Conservation (phyloP, 495 filamentous ascomycete genomes). For the Aspergillus mulundensis region DNA sequence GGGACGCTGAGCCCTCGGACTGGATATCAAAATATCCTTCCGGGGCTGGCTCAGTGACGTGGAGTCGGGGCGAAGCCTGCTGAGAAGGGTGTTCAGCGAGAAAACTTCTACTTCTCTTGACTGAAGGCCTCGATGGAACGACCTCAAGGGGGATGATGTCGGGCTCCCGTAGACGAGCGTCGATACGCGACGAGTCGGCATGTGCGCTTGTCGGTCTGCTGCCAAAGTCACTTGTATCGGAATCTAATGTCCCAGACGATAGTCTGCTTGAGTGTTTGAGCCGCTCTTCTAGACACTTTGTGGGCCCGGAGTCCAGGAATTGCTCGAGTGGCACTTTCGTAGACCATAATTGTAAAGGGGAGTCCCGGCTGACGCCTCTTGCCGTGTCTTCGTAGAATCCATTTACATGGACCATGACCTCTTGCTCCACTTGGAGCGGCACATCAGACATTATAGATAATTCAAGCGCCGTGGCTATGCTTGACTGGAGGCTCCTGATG, state of each 20-base stretch:
- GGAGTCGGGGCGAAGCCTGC: slow-evolving; percentile 27
- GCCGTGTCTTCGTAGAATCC: slow-evolving; percentile 57
- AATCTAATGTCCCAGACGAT: slow-evolving; percentile 24
- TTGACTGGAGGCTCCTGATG: slow-evolving; percentile 43
- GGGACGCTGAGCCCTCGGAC: slow-evolving; percentile 9
- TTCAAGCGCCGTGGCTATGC: slow-evolving; percentile 42
- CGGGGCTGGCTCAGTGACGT: slow-evolving; percentile 27
- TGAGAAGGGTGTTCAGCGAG: slow-evolving; percentile 16
- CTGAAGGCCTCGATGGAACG: slow-evolving; percentile 17
- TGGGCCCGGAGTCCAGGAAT: slow-evolving; percentile 34
- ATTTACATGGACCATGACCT: slow-evolving; percentile 56
- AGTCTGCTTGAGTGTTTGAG: slow-evolving; percentile 22
- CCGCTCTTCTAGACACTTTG: slow-evolving; percentile 28
- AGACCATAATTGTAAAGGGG: slow-evolving; percentile 51
- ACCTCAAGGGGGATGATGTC: slow-evolving; percentile 8
- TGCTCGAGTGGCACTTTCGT: slow-evolving; percentile 47
- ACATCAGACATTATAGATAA: slow-evolving; percentile 35
- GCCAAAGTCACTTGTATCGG: slow-evolving; percentile 33
- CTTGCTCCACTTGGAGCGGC: slow-evolving; percentile 41
- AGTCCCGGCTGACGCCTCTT: slow-evolving; percentile 36
- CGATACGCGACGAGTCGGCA: not conserved
- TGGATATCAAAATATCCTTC: slow-evolving; percentile 25
- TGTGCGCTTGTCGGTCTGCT: slow-evolving; percentile 26
- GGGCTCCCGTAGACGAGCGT: slow-evolving; percentile 11
- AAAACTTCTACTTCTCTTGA: slow-evolving; percentile 27